These are phyloP conservation scores for Hymenochaete sp. DNA, from an alignment of 1,284 basidiomycete species.

Conservation along the genomic window DNA sequence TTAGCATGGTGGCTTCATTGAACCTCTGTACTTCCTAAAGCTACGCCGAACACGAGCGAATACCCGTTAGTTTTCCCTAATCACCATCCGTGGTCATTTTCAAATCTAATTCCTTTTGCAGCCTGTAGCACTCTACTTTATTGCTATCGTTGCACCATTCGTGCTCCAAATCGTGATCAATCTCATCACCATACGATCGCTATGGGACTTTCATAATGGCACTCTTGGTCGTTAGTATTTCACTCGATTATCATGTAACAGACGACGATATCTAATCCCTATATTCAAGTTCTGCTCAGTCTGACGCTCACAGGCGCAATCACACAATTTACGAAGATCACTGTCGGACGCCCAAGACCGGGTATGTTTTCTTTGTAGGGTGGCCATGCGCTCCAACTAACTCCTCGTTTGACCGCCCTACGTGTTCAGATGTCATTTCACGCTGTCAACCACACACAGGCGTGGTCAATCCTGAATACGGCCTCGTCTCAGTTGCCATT, in stretches of 20 bases:
- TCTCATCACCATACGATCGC: slow-evolving; percentile 59
- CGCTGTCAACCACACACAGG: slow-evolving; percentile 73
- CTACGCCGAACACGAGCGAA: slow-evolving; percentile 69
- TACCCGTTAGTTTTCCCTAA: slow-evolving; percentile 55
- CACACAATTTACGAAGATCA: slow-evolving; percentile 81
- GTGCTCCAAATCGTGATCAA: slow-evolving; percentile 64
- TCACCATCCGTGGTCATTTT: neutral
- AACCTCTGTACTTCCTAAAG: slow-evolving; percentile 33
- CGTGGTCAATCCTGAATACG: slow-evolving; percentile 61
- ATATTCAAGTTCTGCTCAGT: slow-evolving; percentile 63
- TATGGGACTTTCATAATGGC: slow-evolving; percentile 86
- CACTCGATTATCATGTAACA: slow-evolving; percentile 15
- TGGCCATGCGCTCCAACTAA: too few species aligned
- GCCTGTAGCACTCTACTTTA: slow-evolving; percentile 54
- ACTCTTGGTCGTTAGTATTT: slow-evolving; percentile 59
- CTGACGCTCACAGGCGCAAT: slow-evolving; percentile 71
- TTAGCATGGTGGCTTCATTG: slow-evolving; percentile 23
- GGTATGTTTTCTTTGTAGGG: slow-evolving; percentile 35
- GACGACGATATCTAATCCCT: neutral
- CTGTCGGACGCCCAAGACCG: slow-evolving; percentile 85
- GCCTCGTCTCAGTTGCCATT: slow-evolving; percentile 66
- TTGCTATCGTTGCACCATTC: slow-evolving; percentile 60
- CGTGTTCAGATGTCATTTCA: slow-evolving; percentile 57
- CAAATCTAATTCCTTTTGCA: slow-evolving; percentile 22
- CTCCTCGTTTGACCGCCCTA: too few species aligned